Conservation (phyloP, 2,329 filamentous ascomycete species). For the Fusarium newnesense region DNA sequence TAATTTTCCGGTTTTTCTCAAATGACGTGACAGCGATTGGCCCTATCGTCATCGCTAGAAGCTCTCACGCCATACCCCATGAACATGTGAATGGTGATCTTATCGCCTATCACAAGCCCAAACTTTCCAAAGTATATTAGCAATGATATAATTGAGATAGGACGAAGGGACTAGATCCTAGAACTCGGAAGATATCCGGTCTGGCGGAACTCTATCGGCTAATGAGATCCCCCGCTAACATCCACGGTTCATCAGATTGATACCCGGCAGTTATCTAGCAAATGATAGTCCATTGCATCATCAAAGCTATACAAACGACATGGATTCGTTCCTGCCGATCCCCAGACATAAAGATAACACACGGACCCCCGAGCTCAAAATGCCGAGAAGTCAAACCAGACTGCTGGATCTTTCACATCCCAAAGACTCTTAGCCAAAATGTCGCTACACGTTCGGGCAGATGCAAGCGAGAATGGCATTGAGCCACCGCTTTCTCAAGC, state of each 20-base stretch:
- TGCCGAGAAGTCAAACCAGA: neutral
- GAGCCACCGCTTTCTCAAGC: constrained; percentile 45
- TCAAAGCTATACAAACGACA: constrained; percentile 9
- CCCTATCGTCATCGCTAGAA: neutral
- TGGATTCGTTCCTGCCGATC: neutral
- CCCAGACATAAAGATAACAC: neutral
- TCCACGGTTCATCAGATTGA: neutral
- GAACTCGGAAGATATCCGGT: neutral
- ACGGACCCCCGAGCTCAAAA: neutral
- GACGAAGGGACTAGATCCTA: accelerated
- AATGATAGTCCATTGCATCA: neutral
- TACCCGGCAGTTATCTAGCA: neutral
- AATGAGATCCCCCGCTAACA: neutral
- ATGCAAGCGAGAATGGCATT: constrained; percentile 12
- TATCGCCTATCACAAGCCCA: neutral
- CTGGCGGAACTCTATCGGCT: neutral
- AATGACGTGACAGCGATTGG: neutral
- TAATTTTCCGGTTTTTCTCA: neutral
- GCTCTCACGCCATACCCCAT: constrained; percentile 5
- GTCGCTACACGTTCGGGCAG: neutral
- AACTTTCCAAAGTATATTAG: neutral
- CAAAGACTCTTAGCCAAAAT: neutral
- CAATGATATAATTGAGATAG: neutral
- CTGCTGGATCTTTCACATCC: neutral
- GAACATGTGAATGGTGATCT: neutral